A percentile compares a stretch with the other conserved stretches of the same genome.
phyloP scores from a whole-genome alignment of 345 rosid species.

The Rhodamnia argentea region DNA sequence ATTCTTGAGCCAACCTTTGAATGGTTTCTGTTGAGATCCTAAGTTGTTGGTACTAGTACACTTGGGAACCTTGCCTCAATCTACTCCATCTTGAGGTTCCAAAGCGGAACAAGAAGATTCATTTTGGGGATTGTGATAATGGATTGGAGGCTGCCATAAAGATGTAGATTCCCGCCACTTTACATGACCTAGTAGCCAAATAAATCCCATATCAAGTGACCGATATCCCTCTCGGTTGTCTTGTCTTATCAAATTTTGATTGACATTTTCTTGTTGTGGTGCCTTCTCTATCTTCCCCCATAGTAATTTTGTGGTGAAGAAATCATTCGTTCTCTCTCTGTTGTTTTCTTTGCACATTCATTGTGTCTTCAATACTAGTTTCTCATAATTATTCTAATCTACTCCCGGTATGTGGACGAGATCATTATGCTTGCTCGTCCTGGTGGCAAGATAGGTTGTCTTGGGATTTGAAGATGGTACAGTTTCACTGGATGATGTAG shows the following conservation, averaged over 20 bases:
- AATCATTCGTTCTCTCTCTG: too few relatives aligned
- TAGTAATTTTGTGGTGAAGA: too few relatives aligned
- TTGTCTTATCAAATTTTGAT: too few relatives aligned
- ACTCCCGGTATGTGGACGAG: not conserved
- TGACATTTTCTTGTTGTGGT: too few relatives aligned
- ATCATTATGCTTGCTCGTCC: not conserved
- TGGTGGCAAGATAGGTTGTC: not conserved
- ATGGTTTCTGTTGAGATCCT: not conserved
- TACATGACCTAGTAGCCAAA: not conserved
- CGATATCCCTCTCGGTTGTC: too few relatives aligned
- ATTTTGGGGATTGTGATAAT: not conserved
- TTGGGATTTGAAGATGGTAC: too few relatives aligned
- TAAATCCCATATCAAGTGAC: too few relatives aligned
- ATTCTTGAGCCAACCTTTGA: not conserved
- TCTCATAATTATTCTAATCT: not conserved
- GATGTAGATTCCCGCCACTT: not conserved
- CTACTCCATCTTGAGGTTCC: not conserved
- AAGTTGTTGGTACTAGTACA: not conserved
- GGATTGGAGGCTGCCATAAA: not conserved
- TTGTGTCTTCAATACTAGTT: not conserved
- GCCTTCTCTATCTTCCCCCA: too few relatives aligned
- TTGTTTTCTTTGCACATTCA: not conserved
- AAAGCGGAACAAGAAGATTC: not conserved
- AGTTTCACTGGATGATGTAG: too few relatives aligned
- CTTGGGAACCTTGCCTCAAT: not conserved